phyloP scores from a whole-genome alignment of 306 rosid species.

The Rosa rugosa region DNA sequence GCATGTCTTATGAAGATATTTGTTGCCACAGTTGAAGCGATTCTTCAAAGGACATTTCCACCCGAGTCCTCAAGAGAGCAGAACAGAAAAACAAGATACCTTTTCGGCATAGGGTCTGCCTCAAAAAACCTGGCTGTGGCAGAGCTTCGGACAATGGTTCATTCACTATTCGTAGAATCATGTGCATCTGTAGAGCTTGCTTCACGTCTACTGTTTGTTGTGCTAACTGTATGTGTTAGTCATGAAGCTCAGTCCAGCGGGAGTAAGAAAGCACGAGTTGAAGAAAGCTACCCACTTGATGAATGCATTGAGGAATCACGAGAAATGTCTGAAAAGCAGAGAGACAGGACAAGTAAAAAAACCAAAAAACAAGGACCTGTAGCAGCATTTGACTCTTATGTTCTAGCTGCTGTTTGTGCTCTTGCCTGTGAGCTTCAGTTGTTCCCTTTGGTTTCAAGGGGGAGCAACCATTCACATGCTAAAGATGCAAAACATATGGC shows the following conservation, averaged over 20 bases:
- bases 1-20: constrained; percentile 98
- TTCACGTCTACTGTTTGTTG: constrained; percentile 91
- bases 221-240: constrained; percentile 91
- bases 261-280: constrained; percentile 71
- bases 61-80: constrained; percentile 65
- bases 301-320: constrained; percentile 53
- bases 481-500: constrained; percentile 41
- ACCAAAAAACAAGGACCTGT: constrained; percentile 83
- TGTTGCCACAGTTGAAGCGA: constrained; percentile 95
- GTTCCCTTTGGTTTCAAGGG: constrained; percentile 70
- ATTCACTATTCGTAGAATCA: constrained; percentile 93
- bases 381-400: constrained; percentile 97
- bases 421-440: constrained; percentile 94
- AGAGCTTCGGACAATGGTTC: constrained; percentile 98
- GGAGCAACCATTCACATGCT: constrained; percentile 44
- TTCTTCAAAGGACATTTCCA: constrained; percentile 92
- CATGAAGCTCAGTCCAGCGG: constrained; percentile 85
- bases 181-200: constrained; percentile 94
- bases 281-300: constrained; percentile 49
- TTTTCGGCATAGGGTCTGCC: constrained; percentile 66
- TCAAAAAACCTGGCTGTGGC: constrained; percentile 96
- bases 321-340: constrained; percentile 49
- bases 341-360: constrained; percentile 52
- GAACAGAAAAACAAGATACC: constrained; percentile 71
- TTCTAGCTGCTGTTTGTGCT: constrained; percentile 95